Conservation (phyloP, 2,329 filamentous ascomycete species). For the Clonostachys chloroleuca region DNA sequence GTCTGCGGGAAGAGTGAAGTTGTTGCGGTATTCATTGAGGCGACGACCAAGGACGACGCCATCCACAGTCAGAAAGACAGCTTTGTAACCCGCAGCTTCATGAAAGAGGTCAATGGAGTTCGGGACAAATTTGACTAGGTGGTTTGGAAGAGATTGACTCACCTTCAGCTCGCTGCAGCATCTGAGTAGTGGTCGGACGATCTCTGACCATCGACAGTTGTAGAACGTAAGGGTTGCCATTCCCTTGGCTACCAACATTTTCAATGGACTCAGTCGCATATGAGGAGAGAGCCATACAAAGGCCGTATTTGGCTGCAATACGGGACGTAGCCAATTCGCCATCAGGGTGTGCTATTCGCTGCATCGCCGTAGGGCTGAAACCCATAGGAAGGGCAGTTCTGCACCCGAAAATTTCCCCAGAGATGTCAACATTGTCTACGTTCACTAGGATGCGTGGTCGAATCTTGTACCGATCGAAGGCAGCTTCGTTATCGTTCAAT, state of each 20-base stretch:
- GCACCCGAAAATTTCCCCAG: conserved; percentile 10
- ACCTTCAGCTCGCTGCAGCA: conserved; percentile 12
- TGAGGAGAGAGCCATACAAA: conserved; percentile 19
- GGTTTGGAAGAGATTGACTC: neutral
- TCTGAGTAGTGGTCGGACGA: conserved; percentile 9
- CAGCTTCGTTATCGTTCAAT: conserved; percentile 46
- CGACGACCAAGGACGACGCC: conserved; percentile 43
- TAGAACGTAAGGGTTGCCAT: conserved; percentile 13
- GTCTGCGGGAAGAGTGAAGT: conserved; percentile 43
- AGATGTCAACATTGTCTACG: conserved; percentile 12
- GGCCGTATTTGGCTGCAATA: conserved; percentile 19
- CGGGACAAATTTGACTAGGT: too few relatives aligned
- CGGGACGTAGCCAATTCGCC: conserved; percentile 44
- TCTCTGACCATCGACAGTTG: conserved; percentile 14
- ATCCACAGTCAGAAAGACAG: conserved; percentile 56
- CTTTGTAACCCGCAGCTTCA: conserved; percentile 34
- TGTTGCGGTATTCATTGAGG: conserved; percentile 40
- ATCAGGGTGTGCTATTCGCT: conserved; percentile 46
- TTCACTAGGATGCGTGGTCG: conserved; percentile 24
- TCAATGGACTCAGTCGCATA: conserved; percentile 15
- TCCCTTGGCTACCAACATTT: conserved; percentile 8
- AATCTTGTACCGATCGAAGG: conserved; percentile 45
- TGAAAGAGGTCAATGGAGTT: conserved; percentile 5
- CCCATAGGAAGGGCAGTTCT: conserved; percentile 41
- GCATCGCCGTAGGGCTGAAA: conserved; percentile 50